These are phyloP conservation scores for Tuber microsphaerosporum DNA, from an alignment of 495 filamentous ascomycete genomes.

Conservation along the genomic window DNA sequence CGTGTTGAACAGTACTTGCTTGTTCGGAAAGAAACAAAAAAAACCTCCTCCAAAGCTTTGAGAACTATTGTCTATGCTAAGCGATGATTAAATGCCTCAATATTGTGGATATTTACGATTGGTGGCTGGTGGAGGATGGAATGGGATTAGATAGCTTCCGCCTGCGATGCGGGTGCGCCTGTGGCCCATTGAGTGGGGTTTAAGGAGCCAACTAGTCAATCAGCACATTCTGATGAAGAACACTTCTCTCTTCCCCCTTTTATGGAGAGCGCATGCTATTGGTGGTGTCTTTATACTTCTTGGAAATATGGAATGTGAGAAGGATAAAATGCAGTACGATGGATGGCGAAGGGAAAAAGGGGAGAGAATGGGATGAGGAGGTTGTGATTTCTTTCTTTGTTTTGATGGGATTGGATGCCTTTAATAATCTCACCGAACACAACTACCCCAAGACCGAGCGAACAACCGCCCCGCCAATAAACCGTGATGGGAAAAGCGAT, in stretches of 20 bases:
- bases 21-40: background rate
- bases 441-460: no score
- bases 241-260: background rate
- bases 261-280: background rate
- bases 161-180: background rate
- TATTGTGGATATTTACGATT: background rate
- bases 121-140: background rate
- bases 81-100: background rate
- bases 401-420: background rate
- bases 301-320: background rate
- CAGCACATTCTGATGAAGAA: background rate
- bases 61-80: background rate
- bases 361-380: background rate
- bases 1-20: background rate
- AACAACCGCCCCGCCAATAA: no score
- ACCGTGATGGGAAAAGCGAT: background rate
- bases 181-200: background rate
- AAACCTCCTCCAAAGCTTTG: rapidly evolving
- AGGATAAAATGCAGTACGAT: background rate
- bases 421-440: no score
- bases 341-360: background rate
- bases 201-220: background rate
- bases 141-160: background rate
- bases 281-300: background rate
- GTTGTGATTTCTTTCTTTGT: background rate